Percentiles rank a stretch among this genome's conserved stretches.
Evolutionary conservation across 257 asterid species (phyloP).

Genomic region (Forsythia suspensa): DNA sequence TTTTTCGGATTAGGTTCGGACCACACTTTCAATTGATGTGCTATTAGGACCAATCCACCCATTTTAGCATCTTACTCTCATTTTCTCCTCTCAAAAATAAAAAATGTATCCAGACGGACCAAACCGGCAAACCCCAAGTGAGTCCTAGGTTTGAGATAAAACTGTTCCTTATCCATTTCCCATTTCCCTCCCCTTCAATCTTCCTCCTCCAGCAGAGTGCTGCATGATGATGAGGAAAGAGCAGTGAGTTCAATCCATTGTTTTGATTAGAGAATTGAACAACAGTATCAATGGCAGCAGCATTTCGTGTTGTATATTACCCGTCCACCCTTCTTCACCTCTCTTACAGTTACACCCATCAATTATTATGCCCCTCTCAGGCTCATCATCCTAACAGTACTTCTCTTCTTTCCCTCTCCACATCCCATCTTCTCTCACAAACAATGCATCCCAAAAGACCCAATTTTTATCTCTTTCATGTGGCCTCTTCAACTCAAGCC

Average conservation of each 20-base stretch:
- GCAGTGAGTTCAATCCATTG: background rate
- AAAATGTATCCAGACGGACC: too few species aligned
- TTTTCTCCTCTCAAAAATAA: too few species aligned
- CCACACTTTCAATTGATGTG: too few species aligned
- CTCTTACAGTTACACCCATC: constrained; percentile 14
- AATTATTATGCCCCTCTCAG: constrained; percentile 1
- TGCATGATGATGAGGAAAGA: background rate
- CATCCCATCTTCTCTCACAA: background rate
- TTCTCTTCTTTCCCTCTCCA: constrained; percentile 26
- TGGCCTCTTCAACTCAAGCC: constrained; percentile 13
- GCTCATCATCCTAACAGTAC: constrained; percentile 15
- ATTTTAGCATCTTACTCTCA: too few species aligned
- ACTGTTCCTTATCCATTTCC: background rate
- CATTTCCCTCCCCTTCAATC: background rate
- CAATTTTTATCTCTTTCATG: constrained; percentile 32
- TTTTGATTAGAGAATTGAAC: background rate
- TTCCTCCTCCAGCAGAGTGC: background rate
- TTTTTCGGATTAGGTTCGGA: too few species aligned
- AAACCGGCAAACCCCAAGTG: background rate
- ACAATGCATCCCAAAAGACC: constrained; percentile 29
- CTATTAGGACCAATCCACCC: too few species aligned
- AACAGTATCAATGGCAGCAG: constrained; percentile 34
- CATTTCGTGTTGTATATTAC: constrained; percentile 28
- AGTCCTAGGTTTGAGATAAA: background rate
- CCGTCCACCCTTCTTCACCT: constrained; percentile 28